Conservation (phyloP, 371 early-diverging fungal genomes). For the Saksenaea oblongispora region DNA sequence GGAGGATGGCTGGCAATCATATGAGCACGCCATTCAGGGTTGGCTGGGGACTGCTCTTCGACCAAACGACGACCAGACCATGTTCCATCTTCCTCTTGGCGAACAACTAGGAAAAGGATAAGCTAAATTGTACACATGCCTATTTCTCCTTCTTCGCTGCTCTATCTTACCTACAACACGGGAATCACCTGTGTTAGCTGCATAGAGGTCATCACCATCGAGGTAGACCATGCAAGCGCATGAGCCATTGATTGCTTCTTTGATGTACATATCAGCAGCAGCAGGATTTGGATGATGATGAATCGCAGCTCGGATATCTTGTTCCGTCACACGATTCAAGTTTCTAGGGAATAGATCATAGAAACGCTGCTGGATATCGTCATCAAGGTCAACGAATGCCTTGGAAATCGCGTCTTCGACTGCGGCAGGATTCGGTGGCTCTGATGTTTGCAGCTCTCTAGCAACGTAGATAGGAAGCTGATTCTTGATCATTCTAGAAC, state of each 20-base stretch:
- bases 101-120: conserved; percentile 28
- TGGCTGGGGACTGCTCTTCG: conserved; percentile 50
- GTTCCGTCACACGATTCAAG: conserved; percentile 32
- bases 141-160: neutral
- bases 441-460: conserved; percentile 21
- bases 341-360: conserved; percentile 47
- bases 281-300: conserved; percentile 34
- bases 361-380: conserved; percentile 61
- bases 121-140: neutral
- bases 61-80: conserved; percentile 51
- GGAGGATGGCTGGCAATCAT: conserved; percentile 49
- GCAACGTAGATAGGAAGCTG: conserved; percentile 51
- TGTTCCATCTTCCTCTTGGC: conserved; percentile 46
- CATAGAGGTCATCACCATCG: conserved; percentile 71
- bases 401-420: conserved; percentile 43
- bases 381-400: conserved; percentile 59
- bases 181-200: conserved; percentile 81
- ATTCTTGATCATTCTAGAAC: conserved; percentile 35
- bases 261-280: conserved; percentile 33
- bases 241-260: conserved; percentile 71
- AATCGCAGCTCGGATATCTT: conserved; percentile 43
- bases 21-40: conserved; percentile 41
- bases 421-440: neutral
- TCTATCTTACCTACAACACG: conserved; percentile 60
- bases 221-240: conserved; percentile 79